phyloP scores from a whole-genome alignment of 2,329 filamentous ascomycete genomes.

The Beauveria varroae region DNA sequence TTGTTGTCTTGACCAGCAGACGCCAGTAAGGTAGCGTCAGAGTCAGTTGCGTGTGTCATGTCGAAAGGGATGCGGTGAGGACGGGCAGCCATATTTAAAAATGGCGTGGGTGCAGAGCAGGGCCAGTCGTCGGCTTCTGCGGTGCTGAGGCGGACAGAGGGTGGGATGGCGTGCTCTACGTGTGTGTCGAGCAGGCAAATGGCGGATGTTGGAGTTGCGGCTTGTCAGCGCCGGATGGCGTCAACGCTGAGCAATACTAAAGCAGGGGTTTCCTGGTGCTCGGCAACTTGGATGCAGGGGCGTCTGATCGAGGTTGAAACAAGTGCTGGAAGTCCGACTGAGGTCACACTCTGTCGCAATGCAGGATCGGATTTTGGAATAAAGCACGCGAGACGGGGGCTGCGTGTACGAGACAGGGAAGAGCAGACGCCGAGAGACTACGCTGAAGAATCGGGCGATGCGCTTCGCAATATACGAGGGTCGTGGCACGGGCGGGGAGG shows the following conservation, averaged over 20 bases:
- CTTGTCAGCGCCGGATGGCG: slow-evolving; percentile 8
- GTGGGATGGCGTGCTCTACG: slow-evolving; percentile 12
- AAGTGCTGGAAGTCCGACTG: not conserved
- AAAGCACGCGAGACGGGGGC: not conserved
- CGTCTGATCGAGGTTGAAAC: not conserved
- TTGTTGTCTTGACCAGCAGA: slow-evolving; percentile 3
- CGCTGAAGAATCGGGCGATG: slow-evolving; percentile 7
- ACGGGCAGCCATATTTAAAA: slow-evolving; percentile 8
- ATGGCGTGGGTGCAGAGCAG: slow-evolving; percentile 7
- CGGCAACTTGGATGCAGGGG: not conserved
- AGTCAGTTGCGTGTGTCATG: slow-evolving; percentile 3
- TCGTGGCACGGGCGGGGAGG: not conserved
- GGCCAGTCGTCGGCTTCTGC: slow-evolving; percentile 7
- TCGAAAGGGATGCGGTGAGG: slow-evolving; percentile 4
- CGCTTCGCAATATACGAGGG: slow-evolving; percentile 7
- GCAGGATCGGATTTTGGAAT: not conserved
- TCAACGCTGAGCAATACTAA: not conserved
- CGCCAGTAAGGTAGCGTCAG: slow-evolving; percentile 4
- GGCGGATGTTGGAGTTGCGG: slow-evolving; percentile 1
- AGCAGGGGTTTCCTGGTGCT: not conserved
- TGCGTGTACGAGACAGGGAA: slow-evolving; percentile 1
- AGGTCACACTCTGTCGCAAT: not conserved
- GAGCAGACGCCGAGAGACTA: not conserved
- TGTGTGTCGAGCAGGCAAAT: not conserved
- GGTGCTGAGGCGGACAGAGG: slow-evolving; percentile 7